Percentiles rank a stretch among this genome's conserved stretches.
phyloP scores from a whole-genome alignment of 2,329 filamentous ascomycete species.

The Cytospora piceicola region DNA sequence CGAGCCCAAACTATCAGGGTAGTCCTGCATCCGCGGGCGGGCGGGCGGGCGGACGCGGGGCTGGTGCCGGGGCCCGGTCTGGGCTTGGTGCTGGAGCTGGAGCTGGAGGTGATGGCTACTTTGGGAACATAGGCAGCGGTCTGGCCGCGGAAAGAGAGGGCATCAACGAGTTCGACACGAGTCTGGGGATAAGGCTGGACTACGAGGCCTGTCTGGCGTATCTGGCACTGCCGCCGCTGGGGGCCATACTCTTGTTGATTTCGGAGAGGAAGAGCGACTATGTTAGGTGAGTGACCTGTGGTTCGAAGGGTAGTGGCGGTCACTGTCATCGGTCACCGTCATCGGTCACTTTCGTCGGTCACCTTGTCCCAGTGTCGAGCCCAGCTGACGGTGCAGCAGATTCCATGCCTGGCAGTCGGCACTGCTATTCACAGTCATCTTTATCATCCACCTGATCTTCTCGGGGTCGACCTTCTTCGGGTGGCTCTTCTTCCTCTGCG shows the following conservation, averaged over 20 bases:
- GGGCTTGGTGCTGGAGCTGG: slow-evolving; percentile 30
- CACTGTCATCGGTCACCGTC: neutral
- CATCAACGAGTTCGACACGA: slow-evolving; percentile 87
- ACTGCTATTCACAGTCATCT: slow-evolving; percentile 74
- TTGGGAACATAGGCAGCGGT: slow-evolving; percentile 44
- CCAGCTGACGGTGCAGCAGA: slow-evolving; percentile 48
- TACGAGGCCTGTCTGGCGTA: slow-evolving; percentile 93
- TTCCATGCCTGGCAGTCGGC: slow-evolving; percentile 97
- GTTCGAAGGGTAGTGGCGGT: too few species aligned
- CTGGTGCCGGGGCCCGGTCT: slow-evolving; percentile 31
- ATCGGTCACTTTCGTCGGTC: neutral
- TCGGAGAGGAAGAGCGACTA: slow-evolving; percentile 96
- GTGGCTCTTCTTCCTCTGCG: slow-evolving; percentile 78
- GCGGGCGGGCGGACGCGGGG: slow-evolving; percentile 5
- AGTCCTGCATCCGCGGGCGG: slow-evolving; percentile 29
- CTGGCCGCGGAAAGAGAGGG: slow-evolving; percentile 52
- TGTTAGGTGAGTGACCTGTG: slow-evolving; percentile 74
- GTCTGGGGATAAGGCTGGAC: slow-evolving; percentile 81
- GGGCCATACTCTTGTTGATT: slow-evolving; percentile 81
- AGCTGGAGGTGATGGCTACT: slow-evolving; percentile 42
- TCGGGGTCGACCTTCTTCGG: slow-evolving; percentile 83
- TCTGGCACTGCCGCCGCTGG: slow-evolving; percentile 79
- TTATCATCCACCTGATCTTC: slow-evolving; percentile 83
- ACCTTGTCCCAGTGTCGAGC: neutral
- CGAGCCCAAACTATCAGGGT: slow-evolving; percentile 39